Base-by-base conservation (phyloP, 768 basidiomycete genomes). In the Tylopilus sp. region DNA sequence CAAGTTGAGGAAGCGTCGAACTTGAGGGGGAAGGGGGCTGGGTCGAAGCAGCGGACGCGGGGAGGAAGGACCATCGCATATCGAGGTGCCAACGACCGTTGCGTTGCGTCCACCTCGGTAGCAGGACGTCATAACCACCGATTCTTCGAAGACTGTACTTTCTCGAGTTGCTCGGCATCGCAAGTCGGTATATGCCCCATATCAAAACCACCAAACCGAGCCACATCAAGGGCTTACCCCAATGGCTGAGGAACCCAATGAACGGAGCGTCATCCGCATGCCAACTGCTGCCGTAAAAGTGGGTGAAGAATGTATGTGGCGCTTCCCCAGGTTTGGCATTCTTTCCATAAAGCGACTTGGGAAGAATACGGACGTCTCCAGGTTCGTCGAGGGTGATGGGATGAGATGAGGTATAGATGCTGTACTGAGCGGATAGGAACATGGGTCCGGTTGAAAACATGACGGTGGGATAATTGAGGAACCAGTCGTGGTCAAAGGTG, bases 401-500 rank as follows among this genome's bases (percentile, higher is more conserved):
- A 51, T 90, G 82, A 12, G 85, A 78, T 5, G 87, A 76, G 6
- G 82, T 80, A 72, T 90, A 98, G 47, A 95, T 77, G 37, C 92
- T 90, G 69, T 96, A 96, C 67, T 97, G 92, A 3, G 87, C 85
- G 1, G 95, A 98, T 13, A 99, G 75, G 73, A 98, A 99, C 97
- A 99, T 99, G 63, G 97, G 97, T 1, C 96, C 96, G 0, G 97
- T 99, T 48, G 93, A 93, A 74, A 99, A 99, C 97, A 99, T 99
- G 76, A 99, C 97, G 25, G 97, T 99, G 29, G 97, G 97, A 62
- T 99, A 99, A 72, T 98, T 97, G 66, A 95, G 83, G 49, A 97
- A 70, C 86, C 92, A 99, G 48, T 84, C 82, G 69, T 96, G 92
- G 73, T 98, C 92, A 67, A 96, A 99, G 21, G 86, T 85, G 63